Evolutionary conservation across 257 asterid species (phyloP).

Genomic region (Solanum corneliomulleri): DNA sequence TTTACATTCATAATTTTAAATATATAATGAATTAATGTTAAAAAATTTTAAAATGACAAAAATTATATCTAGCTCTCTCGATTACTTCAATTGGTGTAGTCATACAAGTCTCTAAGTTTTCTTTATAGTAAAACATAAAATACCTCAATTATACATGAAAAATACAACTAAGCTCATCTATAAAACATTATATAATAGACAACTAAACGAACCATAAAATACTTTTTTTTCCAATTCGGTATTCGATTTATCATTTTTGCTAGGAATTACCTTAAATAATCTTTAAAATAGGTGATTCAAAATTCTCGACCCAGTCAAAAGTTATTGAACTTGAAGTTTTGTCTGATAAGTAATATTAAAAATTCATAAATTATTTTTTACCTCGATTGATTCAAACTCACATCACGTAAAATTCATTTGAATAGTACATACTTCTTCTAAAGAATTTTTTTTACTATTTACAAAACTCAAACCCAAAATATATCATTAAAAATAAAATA

Average conservation of each 20-base stretch:
- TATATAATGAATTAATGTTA: background rate
- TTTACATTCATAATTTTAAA: background rate
- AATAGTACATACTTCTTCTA: too few species aligned
- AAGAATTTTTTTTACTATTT: background rate
- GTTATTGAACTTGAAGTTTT: background rate
- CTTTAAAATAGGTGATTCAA: background rate
- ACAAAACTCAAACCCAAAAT: background rate
- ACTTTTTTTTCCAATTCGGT: background rate
- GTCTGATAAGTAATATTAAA: background rate
- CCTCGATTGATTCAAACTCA: background rate
- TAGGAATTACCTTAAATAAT: background rate
- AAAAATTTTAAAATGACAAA: too few species aligned
- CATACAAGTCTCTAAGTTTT: too few species aligned
- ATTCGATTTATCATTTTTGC: background rate
- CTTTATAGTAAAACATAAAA: background rate
- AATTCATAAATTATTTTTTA: background rate
- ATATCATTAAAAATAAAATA: background rate
- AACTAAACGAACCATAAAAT: background rate
- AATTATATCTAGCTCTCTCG: background rate
- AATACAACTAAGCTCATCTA: background rate
- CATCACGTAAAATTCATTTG: background rate
- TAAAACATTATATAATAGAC: background rate
- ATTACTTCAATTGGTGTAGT: background rate
- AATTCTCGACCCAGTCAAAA: background rate
- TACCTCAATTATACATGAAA: background rate